Evolutionary conservation across 78 protist species (phyloP).

Genomic region (Salpingoeca rosetta): DNA sequence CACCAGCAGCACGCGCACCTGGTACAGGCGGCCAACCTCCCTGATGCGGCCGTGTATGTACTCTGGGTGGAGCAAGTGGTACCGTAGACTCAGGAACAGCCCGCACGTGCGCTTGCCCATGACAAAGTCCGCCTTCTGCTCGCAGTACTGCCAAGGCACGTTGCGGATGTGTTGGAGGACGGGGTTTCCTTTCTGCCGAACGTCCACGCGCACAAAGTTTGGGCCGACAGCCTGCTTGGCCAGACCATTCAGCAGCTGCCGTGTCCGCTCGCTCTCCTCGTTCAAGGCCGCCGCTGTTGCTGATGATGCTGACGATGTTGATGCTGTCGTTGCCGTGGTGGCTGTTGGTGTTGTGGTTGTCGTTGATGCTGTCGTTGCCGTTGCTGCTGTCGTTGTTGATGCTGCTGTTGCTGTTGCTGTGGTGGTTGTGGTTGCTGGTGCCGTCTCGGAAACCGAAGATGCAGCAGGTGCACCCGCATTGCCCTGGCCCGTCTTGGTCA

Average conservation of each 20-base stretch:
- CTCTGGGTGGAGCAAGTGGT: conserved; percentile 24
- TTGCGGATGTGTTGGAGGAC: neutral
- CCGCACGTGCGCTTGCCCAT: neutral
- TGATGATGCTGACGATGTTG: no score
- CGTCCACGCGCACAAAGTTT: neutral
- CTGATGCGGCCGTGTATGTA: conserved; percentile 1
- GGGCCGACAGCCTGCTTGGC: neutral
- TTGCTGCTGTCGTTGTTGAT: no score
- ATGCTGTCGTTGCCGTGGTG: no score
- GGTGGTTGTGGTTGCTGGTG: no score
- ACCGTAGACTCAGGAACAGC: conserved; percentile 11
- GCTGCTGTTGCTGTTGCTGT: no score
- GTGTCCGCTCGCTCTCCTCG: neutral
- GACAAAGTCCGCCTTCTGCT: neutral
- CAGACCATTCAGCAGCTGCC: neutral
- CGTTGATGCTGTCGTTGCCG: no score
- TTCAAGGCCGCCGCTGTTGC: neutral
- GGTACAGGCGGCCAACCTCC: neutral
- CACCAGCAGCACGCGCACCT: neutral
- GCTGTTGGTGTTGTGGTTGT: no score
- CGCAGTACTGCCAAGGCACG: conserved; percentile 2
- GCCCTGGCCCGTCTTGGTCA: no score
- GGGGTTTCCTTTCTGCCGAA: conserved; percentile 7
- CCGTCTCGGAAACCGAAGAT: no score
- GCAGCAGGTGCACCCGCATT: no score